A percentile compares a stretch with the other conserved stretches of the same genome.
Conservation (phyloP, 1,139 yeast genomes). For the Blastobotrys aristatus region DNA sequence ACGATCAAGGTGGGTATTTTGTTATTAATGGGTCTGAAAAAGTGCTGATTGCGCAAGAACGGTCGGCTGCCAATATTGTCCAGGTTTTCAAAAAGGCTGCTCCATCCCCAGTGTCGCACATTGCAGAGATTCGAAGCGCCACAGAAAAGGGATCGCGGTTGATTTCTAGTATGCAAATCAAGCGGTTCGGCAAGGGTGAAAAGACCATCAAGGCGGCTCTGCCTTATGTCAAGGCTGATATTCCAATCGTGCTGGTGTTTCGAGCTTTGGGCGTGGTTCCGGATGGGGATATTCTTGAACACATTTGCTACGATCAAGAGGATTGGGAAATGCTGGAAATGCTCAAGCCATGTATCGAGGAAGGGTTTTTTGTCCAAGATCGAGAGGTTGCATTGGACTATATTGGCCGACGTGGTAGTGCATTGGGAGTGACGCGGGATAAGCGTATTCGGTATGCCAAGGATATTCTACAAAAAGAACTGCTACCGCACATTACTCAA, state of each 20-base stretch:
- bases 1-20: conserved; percentile 99
- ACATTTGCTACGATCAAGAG: conserved; percentile 92
- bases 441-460: conserved; percentile 98
- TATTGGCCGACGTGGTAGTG: conserved; percentile 96
- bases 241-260: conserved; percentile 93
- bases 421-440: conserved; percentile 90
- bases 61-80: conserved; percentile 96
- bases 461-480: conserved; percentile 92
- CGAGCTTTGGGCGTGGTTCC: conserved; percentile 98
- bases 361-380: conserved; percentile 96
- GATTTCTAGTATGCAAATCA: conserved; percentile 90
- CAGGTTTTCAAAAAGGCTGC: conserved; percentile 98
- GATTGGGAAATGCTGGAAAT: conserved; percentile 99
- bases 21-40: conserved; percentile 98
- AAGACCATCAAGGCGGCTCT: conserved; percentile 89
- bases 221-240: conserved; percentile 94
- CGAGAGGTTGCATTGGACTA: conserved; percentile 96
- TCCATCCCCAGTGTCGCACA: conserved; percentile 92
- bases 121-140: conserved; percentile 96
- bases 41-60: conserved; percentile 96
- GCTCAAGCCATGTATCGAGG: conserved; percentile 98
- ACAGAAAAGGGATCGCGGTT: conserved; percentile 94
- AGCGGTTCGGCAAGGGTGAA: conserved; percentile 79
- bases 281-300: conserved; percentile 97
- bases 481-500: conserved; percentile 94